Evolutionary conservation across 306 rosid species (phyloP), one percentile per base, ranked within the genome.

Genomic region (Vigna radiata): DNA sequence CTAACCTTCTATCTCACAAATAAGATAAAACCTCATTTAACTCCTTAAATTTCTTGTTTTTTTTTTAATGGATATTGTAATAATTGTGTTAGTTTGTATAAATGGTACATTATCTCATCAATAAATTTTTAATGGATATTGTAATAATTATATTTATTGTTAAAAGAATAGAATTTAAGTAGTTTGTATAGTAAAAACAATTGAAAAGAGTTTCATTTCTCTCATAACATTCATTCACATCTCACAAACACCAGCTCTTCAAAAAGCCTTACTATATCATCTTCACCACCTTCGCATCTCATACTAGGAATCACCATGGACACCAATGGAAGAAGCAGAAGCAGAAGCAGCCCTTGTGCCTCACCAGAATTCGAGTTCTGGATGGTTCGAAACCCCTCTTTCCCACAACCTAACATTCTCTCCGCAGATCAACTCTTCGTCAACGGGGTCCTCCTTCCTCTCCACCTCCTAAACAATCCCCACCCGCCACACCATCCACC

Each of bases 361-460:
- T 94, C 98, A n/a, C 96, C 97, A 4, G 98, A 94, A 78, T 94
- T 94, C 75, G 98, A 94, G 84, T 91, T 94, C 85, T 94, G 98
- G 93, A 90, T 86, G 91, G 72, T 87, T 52, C 90, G 89, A 58
- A 91, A 90, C 86, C 97, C 96, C 0, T 88, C 95, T 46, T 86
- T 74, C 41, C 95, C 96, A 3, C 86, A 84, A 33, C 86, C 93
- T 50, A 68, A 89, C 73, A 86, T 94, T 56, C 83, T 85, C 58
- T 80, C 97, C 10, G 98, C 98, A 29, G 98, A 92, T 48, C 82
- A 94, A 18, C 97, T 94, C 53, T 83, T 94, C 46, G 91, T 81
- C 54, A 88, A 90, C 56, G 97, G 98, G 0, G 88, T 92, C 33
- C 84, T 94, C 27, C 91, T 89, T 39, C 96, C 98, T 1, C 98